Conservation (phyloP, 306 rosid species). For the Trifolium dubium region DNA sequence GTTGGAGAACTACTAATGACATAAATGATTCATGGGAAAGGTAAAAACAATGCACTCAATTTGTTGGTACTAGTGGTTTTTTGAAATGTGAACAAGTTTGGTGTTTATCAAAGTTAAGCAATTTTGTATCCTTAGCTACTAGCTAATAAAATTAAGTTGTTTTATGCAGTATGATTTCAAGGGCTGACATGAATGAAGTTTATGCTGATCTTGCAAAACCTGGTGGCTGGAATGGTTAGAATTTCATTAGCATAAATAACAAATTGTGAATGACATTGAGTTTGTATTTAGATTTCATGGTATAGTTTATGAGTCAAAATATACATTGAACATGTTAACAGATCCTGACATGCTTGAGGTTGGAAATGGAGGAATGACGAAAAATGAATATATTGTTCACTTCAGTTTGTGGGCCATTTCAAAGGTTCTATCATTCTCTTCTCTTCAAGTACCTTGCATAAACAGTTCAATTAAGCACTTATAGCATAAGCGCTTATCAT, state of each 20-base stretch:
- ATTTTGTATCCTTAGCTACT: neutral
- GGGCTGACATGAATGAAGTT: conserved; percentile 80
- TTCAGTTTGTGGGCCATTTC: conserved; percentile 97
- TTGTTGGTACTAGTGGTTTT: conserved; percentile 14
- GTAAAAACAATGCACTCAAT: conserved; percentile 43
- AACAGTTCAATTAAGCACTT: too few relatives aligned
- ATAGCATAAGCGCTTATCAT: too few relatives aligned
- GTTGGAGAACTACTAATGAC: conserved; percentile 96
- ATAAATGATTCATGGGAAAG: conserved; percentile 85
- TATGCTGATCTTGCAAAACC: conserved; percentile 84
- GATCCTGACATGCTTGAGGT: conserved; percentile 99
- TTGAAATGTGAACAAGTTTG: conserved; percentile 26
- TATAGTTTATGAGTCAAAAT: conserved; percentile 3
- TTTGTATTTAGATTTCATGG: neutral
- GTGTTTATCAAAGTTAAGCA: neutral
- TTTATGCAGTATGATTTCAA: conserved; percentile 75
- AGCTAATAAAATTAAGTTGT: conserved; percentile 12
- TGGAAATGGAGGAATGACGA: conserved; percentile 96
- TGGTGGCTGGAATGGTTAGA: conserved; percentile 97
- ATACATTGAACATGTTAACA: conserved; percentile 43
- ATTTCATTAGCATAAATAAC: neutral
- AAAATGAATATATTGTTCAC: conserved; percentile 83
- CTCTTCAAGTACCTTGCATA: conserved; percentile 4
- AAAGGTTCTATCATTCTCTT: conserved; percentile 57
- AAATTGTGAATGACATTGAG: neutral